A percentile compares a stretch with the other conserved stretches of the same genome.
Evolutionary conservation across 257 asterid genomes (phyloP).

Genomic region (Catharanthus roseus): DNA sequence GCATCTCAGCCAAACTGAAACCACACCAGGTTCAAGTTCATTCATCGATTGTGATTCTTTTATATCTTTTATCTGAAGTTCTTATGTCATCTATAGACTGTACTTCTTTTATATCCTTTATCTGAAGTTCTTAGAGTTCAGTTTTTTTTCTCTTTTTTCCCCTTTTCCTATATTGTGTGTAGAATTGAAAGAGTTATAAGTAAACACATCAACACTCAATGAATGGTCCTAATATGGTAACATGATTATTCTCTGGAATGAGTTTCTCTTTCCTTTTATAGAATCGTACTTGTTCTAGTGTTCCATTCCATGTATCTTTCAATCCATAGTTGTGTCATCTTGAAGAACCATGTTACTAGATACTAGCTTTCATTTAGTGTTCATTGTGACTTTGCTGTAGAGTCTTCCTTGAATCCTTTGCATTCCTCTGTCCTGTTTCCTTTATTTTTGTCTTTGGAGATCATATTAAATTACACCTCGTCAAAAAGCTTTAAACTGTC

Average conservation of each 20-base stretch:
- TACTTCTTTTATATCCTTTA: neutral
- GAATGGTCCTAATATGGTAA: too few species aligned
- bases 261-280: neutral
- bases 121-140: neutral
- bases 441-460: neutral
- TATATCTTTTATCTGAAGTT: too few species aligned
- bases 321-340: neutral
- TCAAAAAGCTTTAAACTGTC: neutral
- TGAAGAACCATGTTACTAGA: neutral
- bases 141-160: neutral
- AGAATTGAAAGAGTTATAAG: neutral
- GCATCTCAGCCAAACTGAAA: slow-evolving; percentile 80
- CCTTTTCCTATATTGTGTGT: neutral
- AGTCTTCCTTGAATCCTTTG: neutral
- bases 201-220: too few species aligned
- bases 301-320: neutral
- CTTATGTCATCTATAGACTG: neutral
- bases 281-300: neutral
- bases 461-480: neutral
- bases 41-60: slow-evolving; percentile 8
- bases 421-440: neutral
- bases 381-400: neutral
- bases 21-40: slow-evolving; percentile 69
- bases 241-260: neutral
- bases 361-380: neutral